Evolutionary conservation across 164 flowering plant species (phyloP), one percentile per base, ranked within the genome.

Genomic region (Magnolia officinalis): DNA sequence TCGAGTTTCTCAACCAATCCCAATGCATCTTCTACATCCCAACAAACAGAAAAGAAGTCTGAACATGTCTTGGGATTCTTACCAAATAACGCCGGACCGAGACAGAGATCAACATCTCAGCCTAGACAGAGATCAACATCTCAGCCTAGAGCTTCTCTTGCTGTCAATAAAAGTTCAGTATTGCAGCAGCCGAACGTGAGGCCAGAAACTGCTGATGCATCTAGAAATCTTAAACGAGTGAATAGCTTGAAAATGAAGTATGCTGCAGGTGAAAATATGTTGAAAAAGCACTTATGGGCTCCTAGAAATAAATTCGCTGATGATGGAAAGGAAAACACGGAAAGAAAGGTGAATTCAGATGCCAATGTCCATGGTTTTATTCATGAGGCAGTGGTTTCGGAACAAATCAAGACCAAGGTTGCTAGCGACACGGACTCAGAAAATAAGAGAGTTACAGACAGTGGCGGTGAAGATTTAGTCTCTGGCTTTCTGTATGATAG

Each of bases 401-500:
- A 73, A 26, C 87, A 86, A 77, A 71, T 51, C 70, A 83, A 72
- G 77, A 70, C 67, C 51, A 80, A 77, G 71, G 75, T 61, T 18
- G 51, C 72, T 31, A 76, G 71, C 8, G 78, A 67, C 63, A 79
- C 37, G 37, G 88, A 73, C 16, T 52, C 31, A 23, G 75, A 81
- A 63, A 80, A 51, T 65, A 82, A 76, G 45, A 82, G 58, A 63
- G 78, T 74, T 63, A 50, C 65, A 9, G 80, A 72, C 67, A 31
- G 66, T 68, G 84, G 79, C 14, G 45, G 55, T 55, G 90, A 85
- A 73, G 98, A 93, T 78, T 64, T 84, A 64, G 91, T 96, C 50
- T 96, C 98, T 2, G 99, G 98, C 9, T 90, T 89, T 81, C 80
- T 96, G 74, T 96, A 96, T 78, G 97, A 96, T 73, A 84, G 86